These are phyloP conservation scores for Cadophora gregata DNA, from an alignment of 2,329 filamentous ascomycete genomes.

Conservation along the genomic window DNA sequence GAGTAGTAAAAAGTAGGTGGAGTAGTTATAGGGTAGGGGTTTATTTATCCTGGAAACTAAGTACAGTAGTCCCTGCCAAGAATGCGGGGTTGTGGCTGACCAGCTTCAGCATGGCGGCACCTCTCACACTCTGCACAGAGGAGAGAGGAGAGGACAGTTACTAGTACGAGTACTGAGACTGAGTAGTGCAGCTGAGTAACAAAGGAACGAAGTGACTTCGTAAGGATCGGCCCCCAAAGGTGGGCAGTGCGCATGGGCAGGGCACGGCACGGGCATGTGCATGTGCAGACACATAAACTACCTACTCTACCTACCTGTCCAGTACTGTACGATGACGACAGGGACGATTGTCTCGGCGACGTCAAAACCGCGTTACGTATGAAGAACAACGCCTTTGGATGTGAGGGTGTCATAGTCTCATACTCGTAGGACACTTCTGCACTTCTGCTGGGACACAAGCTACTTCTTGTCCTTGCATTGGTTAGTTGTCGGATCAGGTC, in stretches of 20 bases:
- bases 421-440: neutral
- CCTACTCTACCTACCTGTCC: no score
- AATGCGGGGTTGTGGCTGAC: neutral
- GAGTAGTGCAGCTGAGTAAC: no score
- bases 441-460: neutral
- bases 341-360: neutral
- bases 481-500: neutral
- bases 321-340: slow-evolving; percentile 10
- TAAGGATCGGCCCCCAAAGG: neutral
- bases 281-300: neutral
- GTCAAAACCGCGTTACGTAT: neutral
- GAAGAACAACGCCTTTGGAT: neutral
- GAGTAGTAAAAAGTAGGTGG: no score
- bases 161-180: no score
- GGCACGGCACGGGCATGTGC: no score
- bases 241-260: neutral
- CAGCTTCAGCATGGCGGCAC: neutral
- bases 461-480: neutral
- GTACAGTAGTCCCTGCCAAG: slow-evolving; percentile 3
- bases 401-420: neutral
- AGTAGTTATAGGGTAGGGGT: slow-evolving; percentile 26
- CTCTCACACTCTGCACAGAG: no score
- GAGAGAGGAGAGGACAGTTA: no score
- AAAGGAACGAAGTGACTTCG: no score
- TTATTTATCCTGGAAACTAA: neutral